A percentile compares a stretch with the other conserved stretches of the same genome.
Conservation (phyloP, 805 yeast genomes). For the Hanseniaspora jakobsenii region DNA sequence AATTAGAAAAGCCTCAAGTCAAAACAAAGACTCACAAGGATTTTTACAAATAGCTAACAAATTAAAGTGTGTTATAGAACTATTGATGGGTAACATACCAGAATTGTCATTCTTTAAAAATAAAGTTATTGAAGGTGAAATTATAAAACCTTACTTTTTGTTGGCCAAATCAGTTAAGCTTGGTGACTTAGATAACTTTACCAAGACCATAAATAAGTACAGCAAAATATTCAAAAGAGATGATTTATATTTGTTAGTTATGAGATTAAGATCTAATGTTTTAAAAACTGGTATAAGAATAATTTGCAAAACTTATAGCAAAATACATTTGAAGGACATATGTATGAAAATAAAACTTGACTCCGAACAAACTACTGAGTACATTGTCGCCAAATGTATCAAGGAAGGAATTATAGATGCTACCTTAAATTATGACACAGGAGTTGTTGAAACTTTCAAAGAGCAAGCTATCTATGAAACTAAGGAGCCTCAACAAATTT, state of each 20-base stretch:
- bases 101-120: conserved; percentile 72
- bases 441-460: conserved; percentile 85
- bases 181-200: conserved; percentile 78
- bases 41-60: conserved; percentile 84
- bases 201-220: conserved; percentile 53
- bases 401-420: conserved; percentile 97
- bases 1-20: conserved; percentile 81
- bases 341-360: conserved; percentile 86
- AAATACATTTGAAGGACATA: conserved; percentile 82
- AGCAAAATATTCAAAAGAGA: conserved; percentile 56
- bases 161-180: conserved; percentile 83
- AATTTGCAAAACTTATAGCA: conserved; percentile 80
- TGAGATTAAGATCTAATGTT: conserved; percentile 88
- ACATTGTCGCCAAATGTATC: conserved; percentile 90
- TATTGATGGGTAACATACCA: conserved; percentile 94
- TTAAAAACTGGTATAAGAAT: conserved; percentile 95
- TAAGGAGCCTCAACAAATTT: conserved; percentile 69
- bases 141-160: conserved; percentile 69
- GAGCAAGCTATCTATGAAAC: conserved; percentile 78
- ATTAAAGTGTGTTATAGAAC: conserved; percentile 73
- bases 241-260: conserved; percentile 69
- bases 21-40: conserved; percentile 70
- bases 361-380: conserved; percentile 91
- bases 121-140: conserved; percentile 38
- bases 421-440: conserved; percentile 75